Conservation (phyloP, 441 rosid species). For the Breynia disticha region DNA sequence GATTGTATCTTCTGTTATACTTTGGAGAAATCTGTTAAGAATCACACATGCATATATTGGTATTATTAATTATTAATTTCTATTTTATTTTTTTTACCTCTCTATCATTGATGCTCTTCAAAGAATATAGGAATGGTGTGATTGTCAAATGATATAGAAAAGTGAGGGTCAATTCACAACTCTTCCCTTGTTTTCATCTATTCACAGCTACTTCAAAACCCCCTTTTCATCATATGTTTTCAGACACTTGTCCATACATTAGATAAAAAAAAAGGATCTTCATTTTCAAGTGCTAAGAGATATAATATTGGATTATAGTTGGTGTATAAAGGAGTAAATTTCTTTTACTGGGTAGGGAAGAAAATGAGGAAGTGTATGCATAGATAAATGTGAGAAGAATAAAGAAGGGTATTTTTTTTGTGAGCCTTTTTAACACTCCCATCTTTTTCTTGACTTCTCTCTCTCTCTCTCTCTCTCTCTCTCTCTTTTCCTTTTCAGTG, state of each 20-base stretch:
- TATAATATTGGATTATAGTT: no score
- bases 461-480: constrained; percentile 17
- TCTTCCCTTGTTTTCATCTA: constrained; percentile 22
- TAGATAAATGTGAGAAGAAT: constrained; percentile 30
- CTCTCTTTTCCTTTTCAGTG: constrained; percentile 27
- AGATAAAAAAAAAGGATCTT: no score
- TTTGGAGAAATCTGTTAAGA: constrained; percentile 5
- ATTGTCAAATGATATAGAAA: constrained; percentile 33
- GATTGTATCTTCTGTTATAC: constrained; percentile 52
- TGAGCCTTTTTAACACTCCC: constrained; percentile 20
- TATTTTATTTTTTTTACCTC: background rate
- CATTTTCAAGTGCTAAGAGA: no score
- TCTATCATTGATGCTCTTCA: background rate
- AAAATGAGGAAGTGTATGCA: background rate
- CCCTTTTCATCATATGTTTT: background rate
- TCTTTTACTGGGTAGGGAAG: background rate
- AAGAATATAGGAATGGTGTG: no score
- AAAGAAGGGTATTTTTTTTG: constrained; percentile 60
- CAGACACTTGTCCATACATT: no score
- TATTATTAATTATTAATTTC: background rate
- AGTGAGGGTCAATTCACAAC: constrained; percentile 36
- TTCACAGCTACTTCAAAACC: no score
- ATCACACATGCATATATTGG: constrained; percentile 10
- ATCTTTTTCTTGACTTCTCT: constrained; percentile 22
- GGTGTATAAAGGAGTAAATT: no score